Conservation (phyloP, 495 filamentous ascomycete species). For the Rusavskia elegans region DNA sequence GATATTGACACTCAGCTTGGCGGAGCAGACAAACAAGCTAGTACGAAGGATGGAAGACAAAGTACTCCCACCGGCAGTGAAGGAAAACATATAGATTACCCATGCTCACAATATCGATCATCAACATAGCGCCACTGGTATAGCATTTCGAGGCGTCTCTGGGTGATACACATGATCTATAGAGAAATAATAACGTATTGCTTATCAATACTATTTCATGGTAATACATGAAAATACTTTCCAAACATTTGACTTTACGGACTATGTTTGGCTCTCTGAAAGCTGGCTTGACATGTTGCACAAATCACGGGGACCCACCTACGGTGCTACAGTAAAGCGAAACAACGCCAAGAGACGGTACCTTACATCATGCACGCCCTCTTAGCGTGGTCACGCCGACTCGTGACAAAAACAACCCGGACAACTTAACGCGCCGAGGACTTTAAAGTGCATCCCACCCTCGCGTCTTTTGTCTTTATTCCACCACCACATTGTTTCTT, state of each 20-base stretch:
- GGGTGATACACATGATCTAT: no score
- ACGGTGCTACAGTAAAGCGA: no score
- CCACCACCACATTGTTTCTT: slow-evolving; percentile 3
- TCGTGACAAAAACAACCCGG: slow-evolving; percentile 5
- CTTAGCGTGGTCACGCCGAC: background rate
- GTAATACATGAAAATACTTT: no score
- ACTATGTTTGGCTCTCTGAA: no score
- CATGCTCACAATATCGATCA: background rate
- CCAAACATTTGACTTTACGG: no score
- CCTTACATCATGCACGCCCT: slow-evolving; percentile 1
- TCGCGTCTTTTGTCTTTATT: slow-evolving; percentile 1
- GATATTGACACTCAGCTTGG: slow-evolving; percentile 47
- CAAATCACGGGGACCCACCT: no score
- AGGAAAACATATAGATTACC: slow-evolving; percentile 28
- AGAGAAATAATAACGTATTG: no score
- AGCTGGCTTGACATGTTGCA: no score
- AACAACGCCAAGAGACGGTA: no score
- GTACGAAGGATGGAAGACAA: slow-evolving; percentile 62
- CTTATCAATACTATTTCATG: no score
- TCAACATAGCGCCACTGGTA: background rate
- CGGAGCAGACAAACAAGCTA: slow-evolving; percentile 92
- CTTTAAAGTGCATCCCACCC: background rate
- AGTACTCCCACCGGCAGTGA: slow-evolving; percentile 36
- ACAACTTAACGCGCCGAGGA: slow-evolving; percentile 1
- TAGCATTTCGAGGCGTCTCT: no score